phyloP scores from a whole-genome alignment of 1,284 basidiomycete species.

The Sanghuangporus baumii region DNA sequence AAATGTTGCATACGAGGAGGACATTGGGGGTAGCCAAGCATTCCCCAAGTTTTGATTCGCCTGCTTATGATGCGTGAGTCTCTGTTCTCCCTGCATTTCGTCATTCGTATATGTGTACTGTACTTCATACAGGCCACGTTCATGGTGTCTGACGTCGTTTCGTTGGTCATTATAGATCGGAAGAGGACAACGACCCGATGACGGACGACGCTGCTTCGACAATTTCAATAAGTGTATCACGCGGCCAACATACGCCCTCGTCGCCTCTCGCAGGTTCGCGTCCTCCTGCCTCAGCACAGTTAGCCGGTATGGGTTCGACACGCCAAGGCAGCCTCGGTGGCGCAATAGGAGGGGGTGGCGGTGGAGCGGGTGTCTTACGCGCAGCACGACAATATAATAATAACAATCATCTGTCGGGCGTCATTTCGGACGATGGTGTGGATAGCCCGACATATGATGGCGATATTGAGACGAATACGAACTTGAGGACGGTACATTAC shows the following conservation, averaged over 20 bases:
- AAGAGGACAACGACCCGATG: slow-evolving; percentile 78
- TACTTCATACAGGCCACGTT: neutral
- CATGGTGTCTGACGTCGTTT: neutral
- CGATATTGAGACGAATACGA: slow-evolving; percentile 75
- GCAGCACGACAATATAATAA: slow-evolving; percentile 2
- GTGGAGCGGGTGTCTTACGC: slow-evolving; percentile 11
- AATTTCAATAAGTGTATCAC: slow-evolving; percentile 35
- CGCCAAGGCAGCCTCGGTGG: neutral
- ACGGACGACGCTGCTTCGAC: slow-evolving; percentile 65
- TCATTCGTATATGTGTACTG: neutral
- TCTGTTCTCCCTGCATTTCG: neutral
- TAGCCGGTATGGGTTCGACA: slow-evolving; percentile 12
- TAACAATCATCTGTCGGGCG: slow-evolving; percentile 45
- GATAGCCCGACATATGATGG: slow-evolving; percentile 88
- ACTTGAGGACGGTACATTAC: slow-evolving; percentile 25
- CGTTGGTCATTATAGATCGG: slow-evolving; percentile 41
- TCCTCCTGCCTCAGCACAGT: neutral
- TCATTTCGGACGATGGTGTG: slow-evolving; percentile 65
- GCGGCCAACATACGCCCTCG: slow-evolving; percentile 25
- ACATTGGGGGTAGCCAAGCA: slow-evolving; percentile 9
- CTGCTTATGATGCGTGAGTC: slow-evolving; percentile 18
- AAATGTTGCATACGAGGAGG: slow-evolving; percentile 16
- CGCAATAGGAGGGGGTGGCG: neutral
- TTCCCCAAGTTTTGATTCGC: slow-evolving; percentile 14
- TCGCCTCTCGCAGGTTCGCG: slow-evolving; percentile 25